Base-by-base conservation (phyloP, 768 basidiomycete species). In the Xanthoconium purpureum region DNA sequence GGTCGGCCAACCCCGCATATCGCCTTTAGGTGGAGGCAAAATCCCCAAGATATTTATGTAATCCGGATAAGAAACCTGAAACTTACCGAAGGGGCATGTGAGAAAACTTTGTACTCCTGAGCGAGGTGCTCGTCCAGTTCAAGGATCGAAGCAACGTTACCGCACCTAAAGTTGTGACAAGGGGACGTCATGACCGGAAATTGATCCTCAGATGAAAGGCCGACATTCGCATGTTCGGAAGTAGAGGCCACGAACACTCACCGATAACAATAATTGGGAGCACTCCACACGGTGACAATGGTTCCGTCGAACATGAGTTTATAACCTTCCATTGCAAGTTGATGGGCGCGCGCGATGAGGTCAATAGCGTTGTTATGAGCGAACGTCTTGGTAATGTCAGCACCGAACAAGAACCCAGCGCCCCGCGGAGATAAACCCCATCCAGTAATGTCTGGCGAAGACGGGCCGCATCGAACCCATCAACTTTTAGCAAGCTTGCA, bases 371-470 rank as follows among this genome's bases (percentile, higher is more conserved):
- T 99, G 63, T 87, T 80, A 72, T 96, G 94, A 10, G 88, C 87
- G 68, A 99, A 99, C 24, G 79, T 67, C 76, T 93, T 89, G 15
- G 93, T 93, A 52, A 94, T 91, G 71, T 97, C 92, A 12, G 84
- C 87, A 36, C 96, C 95, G 68, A 98, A 98, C 45, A 97, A 81
- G 74, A 87, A 99, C 6, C 96, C 96, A 9, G 97, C 97, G 40
- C 96, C 96, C 59, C 96, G 84, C n/a, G 96, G 96, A 18, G 96
- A 98, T 56, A 98, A 78, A 40, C 94, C 94, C 96, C 96, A 99
- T 36, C 94, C 94, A 43, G 80, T 78, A 54, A 97, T 95, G 66
- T 98, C 95, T 88, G 15, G 37, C 44, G 29, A 18, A 15, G 6
- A 38, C 29, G 54, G 35, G 36, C 54, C 50, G 8, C 29, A 52